A percentile compares a stretch with the other conserved stretches of the same genome.
phyloP scores from a whole-genome alignment of 2,329 filamentous ascomycete genomes.

The Venturia effusa region DNA sequence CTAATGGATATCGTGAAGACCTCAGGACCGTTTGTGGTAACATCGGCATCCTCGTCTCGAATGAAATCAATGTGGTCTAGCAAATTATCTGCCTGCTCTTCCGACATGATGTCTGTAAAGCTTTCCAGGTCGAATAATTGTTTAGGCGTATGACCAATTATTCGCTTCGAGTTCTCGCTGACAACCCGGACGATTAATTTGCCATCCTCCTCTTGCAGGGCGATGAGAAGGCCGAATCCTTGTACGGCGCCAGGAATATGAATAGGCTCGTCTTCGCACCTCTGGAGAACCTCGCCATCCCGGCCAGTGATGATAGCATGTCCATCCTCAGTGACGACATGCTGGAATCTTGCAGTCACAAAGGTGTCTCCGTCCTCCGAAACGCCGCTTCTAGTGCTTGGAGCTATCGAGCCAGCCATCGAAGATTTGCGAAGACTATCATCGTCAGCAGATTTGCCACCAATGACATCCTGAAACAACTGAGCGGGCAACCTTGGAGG shows the following conservation, averaged over 20 bases:
- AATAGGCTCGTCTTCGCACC: constrained; percentile 86
- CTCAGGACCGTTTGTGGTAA: constrained; percentile 66
- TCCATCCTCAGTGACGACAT: constrained; percentile 35
- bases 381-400: neutral
- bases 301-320: constrained; percentile 13
- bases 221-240: constrained; percentile 66
- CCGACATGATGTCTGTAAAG: constrained; percentile 73
- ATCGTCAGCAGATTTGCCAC: constrained; percentile 20
- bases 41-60: constrained; percentile 68
- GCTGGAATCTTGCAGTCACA: constrained; percentile 65
- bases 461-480: constrained; percentile 26
- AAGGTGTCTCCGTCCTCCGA: constrained; percentile 22
- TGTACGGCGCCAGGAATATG: constrained; percentile 77
- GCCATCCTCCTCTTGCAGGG: constrained; percentile 56
- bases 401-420: neutral
- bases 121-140: constrained; percentile 63
- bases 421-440: neutral
- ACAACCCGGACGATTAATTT: constrained; percentile 60
- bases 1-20: constrained; percentile 71
- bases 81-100: constrained; percentile 75
- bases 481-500: constrained; percentile 19
- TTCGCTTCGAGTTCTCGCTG: constrained; percentile 66
- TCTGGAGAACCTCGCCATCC: constrained; percentile 41
- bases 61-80: constrained; percentile 84
- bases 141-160: constrained; percentile 68